Evolutionary conservation across 108 stramenopile species (phyloP).

Genomic region (Skeletonema marinoi): DNA sequence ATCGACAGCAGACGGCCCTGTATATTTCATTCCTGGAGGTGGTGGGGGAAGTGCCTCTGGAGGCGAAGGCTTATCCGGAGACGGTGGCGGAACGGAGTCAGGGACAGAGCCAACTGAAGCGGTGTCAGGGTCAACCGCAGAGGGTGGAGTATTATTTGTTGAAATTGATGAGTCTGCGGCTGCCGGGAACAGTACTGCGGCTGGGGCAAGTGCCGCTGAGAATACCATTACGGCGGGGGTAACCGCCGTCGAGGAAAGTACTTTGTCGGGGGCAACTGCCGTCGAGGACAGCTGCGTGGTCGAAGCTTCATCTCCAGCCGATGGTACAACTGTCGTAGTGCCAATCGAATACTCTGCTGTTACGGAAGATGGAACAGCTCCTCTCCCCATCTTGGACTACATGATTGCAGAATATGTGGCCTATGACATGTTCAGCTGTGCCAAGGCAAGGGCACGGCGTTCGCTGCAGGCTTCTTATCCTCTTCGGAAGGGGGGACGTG

Average conservation of each 20-base stretch:
- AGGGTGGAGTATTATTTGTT: neutral
- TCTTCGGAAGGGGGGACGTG: neutral
- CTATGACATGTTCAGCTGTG: neutral
- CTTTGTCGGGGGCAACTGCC: neutral
- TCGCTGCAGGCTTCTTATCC: neutral
- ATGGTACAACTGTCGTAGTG: neutral
- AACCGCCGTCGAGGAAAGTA: no score
- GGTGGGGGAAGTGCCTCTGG: neutral
- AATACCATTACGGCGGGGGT: no score
- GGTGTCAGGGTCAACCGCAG: neutral
- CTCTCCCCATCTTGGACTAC: neutral
- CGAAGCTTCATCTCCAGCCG: neutral
- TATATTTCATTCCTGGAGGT: neutral
- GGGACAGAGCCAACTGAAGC: no score
- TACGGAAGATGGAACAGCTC: neutral
- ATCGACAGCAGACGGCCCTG: neutral
- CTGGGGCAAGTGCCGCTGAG: no score
- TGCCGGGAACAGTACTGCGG: neutral
- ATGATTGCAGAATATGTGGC: neutral
- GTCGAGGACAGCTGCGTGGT: neutral
- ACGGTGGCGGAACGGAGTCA: neutral
- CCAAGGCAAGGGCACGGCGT: neutral
- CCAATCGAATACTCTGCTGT: neutral
- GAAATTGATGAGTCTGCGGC: neutral
- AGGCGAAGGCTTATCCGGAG: neutral